Conservation (phyloP, 768 basidiomycete species). For the Boletellus sp. region DNA sequence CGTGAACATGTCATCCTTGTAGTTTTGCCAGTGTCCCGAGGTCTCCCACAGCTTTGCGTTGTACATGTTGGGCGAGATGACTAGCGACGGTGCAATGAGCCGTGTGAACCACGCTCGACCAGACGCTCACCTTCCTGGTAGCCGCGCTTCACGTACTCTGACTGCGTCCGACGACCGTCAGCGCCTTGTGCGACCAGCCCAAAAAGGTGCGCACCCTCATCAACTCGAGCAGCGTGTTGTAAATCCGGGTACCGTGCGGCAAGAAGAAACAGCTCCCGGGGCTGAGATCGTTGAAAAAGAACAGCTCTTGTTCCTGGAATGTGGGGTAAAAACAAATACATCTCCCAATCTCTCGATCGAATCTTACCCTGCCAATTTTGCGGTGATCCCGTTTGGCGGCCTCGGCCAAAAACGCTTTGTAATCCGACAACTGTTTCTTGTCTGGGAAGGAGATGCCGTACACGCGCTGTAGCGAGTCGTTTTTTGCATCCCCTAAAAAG, state of each 20-base stretch:
- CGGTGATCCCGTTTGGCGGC: constrained; percentile 98
- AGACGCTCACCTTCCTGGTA: constrained; percentile 76
- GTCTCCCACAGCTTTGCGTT: constrained; percentile 96
- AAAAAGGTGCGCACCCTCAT: constrained; percentile 64
- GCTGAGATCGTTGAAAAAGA: constrained; percentile 96
- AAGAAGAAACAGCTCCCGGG: constrained; percentile 97
- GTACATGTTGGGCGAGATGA: constrained; percentile 98
- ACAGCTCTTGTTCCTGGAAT: constrained; percentile 86
- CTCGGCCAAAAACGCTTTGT: constrained; percentile 94
- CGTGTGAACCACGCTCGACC: background rate
- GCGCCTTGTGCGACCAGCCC: background rate
- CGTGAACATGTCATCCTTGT: constrained; percentile 96
- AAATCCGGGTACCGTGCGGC: constrained; percentile 95
- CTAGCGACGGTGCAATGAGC: constrained; percentile 35
- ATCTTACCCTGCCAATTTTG: constrained; percentile 79
- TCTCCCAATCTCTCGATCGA: background rate
- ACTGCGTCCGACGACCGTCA: constrained; percentile 39
- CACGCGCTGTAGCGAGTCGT: constrained; percentile 92
- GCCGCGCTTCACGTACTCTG: constrained; percentile 91
- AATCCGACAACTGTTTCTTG: constrained; percentile 89
- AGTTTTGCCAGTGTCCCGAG: constrained; percentile 97
- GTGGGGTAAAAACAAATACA: constrained; percentile 1
- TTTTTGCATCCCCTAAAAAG: constrained; percentile 90
- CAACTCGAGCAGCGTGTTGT: constrained; percentile 87
- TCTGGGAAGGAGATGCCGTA: constrained; percentile 99